Conservation (phyloP, 306 rosid species). For the Lablab purpureus region DNA sequence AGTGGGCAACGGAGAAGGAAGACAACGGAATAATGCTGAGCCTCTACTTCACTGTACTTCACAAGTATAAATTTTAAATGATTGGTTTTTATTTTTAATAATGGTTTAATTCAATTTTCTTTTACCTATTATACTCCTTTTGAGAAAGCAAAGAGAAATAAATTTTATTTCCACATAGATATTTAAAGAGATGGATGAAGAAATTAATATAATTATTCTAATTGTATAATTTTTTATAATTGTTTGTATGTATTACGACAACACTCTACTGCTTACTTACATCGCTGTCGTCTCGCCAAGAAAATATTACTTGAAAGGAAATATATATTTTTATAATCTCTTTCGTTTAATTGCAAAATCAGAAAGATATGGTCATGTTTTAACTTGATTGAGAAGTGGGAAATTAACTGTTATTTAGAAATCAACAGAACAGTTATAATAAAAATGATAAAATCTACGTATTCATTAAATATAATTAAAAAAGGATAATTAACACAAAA, state of each 20-base stretch:
- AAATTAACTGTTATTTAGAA: background rate
- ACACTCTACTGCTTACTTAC: background rate
- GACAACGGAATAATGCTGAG: conserved; percentile 36
- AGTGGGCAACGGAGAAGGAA: background rate
- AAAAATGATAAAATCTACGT: background rate
- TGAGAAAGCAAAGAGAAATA: background rate
- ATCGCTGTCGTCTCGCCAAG: background rate
- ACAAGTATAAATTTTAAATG: conserved; percentile 12
- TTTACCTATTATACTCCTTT: background rate
- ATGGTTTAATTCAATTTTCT: background rate
- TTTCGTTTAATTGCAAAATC: background rate
- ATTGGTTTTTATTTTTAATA: background rate
- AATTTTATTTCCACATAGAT: background rate
- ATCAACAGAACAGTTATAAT: background rate
- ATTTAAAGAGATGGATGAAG: background rate
- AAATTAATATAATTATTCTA: background rate
- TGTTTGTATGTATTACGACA: background rate
- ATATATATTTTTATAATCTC: background rate
- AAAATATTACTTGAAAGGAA: background rate
- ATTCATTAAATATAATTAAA: too few species aligned
- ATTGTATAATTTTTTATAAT: background rate
- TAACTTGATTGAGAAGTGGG: background rate
- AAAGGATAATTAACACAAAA: too few species aligned
- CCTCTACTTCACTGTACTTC: conserved; percentile 33
- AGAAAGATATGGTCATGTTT: background rate